Evolutionary conservation across 306 rosid genomes (phyloP), one percentile per base, ranked within the genome.

Genomic region (Cicer yamashitae): DNA sequence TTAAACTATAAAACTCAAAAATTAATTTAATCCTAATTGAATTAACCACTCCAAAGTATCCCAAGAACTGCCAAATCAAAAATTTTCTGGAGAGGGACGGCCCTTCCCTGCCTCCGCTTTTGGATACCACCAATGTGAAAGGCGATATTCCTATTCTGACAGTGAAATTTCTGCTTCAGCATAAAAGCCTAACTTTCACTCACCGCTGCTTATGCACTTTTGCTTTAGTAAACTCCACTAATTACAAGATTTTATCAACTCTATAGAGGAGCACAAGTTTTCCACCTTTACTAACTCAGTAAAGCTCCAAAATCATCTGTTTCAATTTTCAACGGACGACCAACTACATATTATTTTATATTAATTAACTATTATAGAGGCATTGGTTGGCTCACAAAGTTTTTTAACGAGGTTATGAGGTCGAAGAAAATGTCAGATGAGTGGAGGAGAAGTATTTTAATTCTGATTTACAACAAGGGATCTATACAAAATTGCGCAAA

Each of bases 131-230:
- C 2, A 79, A 79, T 82, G 75, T 79, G 50, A 80, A 38, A 71
- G 84, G 84, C 13, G 79, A 84, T 80, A 84, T 13, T 71, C 71
- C 60, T 71, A 76, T 14, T 70, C 79, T 7, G 74, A 65, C 61
- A 80, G 22, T 9, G 84, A 76, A 52, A 52, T 78, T 2, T 70
- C 66, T 25, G 75, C 78, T 59, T 74, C 84, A 5, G 82, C 59
- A 84, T 76, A 37, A 72, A 76, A 57, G 46, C 81, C 59, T 74
- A 66, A 6, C 81, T 45, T 84, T 80, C 77, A 71, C 82, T n/a
- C 87, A 76, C 77, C 84, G 72, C 77, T 68, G 80, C 25, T 3
- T 76, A 7, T 83, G 84, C 13, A 76, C 82, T 64, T 84, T 84
- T 13, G 79, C 84, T 20, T 66, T 52, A 44, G 71, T 80, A 22